phyloP scores from a whole-genome alignment of 148 eudicot genomes.

The Salicornia ramosissima region DNA sequence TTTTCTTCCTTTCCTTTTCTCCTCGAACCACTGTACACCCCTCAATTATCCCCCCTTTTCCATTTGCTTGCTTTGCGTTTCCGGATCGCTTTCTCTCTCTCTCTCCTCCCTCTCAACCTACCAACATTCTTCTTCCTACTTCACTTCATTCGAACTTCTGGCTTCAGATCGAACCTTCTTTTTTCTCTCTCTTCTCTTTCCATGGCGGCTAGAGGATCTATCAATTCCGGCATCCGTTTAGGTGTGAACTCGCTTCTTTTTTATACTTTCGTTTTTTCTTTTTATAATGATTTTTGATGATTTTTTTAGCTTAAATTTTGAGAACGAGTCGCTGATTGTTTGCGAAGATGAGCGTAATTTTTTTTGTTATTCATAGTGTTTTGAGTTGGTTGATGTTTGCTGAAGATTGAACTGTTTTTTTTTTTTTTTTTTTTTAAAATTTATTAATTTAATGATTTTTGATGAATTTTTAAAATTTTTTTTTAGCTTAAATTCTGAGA shows the following conservation, averaged over 20 bases:
- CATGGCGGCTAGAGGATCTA: conserved; percentile 41
- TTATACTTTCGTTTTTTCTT: background rate
- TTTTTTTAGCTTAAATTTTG: background rate
- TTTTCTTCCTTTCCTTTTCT: background rate
- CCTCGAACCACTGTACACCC: background rate
- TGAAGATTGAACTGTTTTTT: background rate
- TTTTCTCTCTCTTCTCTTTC: conserved; percentile 1
- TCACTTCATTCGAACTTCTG: background rate
- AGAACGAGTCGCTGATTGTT: background rate
- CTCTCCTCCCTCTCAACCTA: background rate
- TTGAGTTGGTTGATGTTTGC: background rate
- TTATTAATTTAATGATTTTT: background rate
- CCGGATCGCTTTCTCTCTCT: conserved; percentile 16
- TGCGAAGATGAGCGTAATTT: background rate
- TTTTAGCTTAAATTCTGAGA: background rate
- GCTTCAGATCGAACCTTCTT: conserved; percentile 2
- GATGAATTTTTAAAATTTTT: too few species aligned
- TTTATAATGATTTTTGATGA: background rate
- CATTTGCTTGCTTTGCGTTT: conserved; percentile 13
- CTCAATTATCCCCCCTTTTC: background rate
- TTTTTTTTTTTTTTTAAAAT: background rate
- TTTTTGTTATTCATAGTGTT: background rate
- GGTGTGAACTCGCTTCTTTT: conserved; percentile 22
- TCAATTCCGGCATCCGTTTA: conserved; percentile 36
- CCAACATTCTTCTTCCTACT: conserved; percentile 23